These are phyloP conservation scores for Aspergillus eucalypticola DNA, from an alignment of 2,329 filamentous ascomycete genomes.

Conservation along the genomic window DNA sequence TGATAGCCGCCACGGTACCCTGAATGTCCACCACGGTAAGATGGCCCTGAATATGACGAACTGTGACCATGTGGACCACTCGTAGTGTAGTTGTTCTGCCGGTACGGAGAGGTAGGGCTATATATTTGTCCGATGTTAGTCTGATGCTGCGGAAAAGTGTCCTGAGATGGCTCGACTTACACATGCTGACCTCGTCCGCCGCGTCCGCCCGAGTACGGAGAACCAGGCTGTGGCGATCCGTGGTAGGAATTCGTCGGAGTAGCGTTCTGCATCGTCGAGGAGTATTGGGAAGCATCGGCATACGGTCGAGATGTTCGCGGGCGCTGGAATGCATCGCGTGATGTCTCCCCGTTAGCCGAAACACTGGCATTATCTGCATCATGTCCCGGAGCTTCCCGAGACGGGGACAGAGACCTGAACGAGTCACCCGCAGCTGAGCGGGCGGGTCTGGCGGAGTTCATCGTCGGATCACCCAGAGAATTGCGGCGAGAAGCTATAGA, in stretches of 20 bases:
- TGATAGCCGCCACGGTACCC: slow-evolving; percentile 64
- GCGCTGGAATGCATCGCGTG: slow-evolving; percentile 37
- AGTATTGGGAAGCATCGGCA: slow-evolving; percentile 51
- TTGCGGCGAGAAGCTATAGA: slow-evolving; percentile 27
- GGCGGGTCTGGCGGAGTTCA: slow-evolving; percentile 32
- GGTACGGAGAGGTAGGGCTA: slow-evolving; percentile 65
- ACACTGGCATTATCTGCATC: slow-evolving; percentile 33
- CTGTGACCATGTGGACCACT: slow-evolving; percentile 59
- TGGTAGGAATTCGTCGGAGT: slow-evolving; percentile 58
- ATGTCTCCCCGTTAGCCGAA: slow-evolving; percentile 32
- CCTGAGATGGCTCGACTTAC: slow-evolving; percentile 42
- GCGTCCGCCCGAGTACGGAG: slow-evolving; percentile 59
- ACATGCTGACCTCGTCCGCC: slow-evolving; percentile 56
- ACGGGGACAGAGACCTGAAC: slow-evolving; percentile 36
- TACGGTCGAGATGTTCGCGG: slow-evolving; percentile 43
- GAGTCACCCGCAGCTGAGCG: slow-evolving; percentile 31
- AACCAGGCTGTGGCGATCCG: slow-evolving; percentile 62
- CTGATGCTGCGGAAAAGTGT: slow-evolving; percentile 14
- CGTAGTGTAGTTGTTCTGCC: slow-evolving; percentile 56
- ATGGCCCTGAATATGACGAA: slow-evolving; percentile 39
- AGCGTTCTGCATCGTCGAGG: slow-evolving; percentile 61
- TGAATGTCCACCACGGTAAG: slow-evolving; percentile 55
- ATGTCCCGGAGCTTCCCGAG: slow-evolving; percentile 34
- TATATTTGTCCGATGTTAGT: slow-evolving; percentile 37
- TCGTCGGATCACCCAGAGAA: slow-evolving; percentile 24